These are phyloP conservation scores for Alternaria sp. DNA, from an alignment of 2,329 filamentous ascomycete species.

Conservation along the genomic window DNA sequence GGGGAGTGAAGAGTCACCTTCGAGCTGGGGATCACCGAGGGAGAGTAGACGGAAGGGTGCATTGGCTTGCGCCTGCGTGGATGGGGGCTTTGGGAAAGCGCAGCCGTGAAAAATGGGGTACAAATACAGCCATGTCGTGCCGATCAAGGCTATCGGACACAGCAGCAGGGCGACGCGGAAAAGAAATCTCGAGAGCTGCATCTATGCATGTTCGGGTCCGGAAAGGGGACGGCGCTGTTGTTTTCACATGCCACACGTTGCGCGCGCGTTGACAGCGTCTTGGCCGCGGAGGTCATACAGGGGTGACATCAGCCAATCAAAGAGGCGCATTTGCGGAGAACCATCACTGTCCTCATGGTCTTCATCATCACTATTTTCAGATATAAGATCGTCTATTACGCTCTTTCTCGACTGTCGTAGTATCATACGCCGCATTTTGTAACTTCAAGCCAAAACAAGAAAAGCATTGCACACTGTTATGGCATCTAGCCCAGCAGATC, in stretches of 20 bases:
- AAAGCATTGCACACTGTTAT: not conserved
- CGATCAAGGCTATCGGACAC: constrained; percentile 70
- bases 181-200: constrained; percentile 58
- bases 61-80: constrained; percentile 13
- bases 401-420: not conserved
- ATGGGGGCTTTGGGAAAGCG: constrained; percentile 68
- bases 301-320: constrained; percentile 4
- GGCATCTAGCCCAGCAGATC: constrained; percentile 42
- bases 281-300: constrained; percentile 6
- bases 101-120: constrained; percentile 83
- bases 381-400: not conserved
- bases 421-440: constrained; percentile 7
- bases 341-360: not conserved
- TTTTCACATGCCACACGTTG: constrained; percentile 9
- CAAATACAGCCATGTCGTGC: constrained; percentile 81
- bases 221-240: constrained; percentile 7
- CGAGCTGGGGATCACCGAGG: constrained; percentile 89
- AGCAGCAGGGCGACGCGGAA: constrained; percentile 57
- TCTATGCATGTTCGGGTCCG: constrained; percentile 48
- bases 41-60: constrained; percentile 88
- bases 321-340: constrained; percentile 9
- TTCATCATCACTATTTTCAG: not conserved
- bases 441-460: not conserved
- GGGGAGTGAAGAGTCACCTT: constrained; percentile 86
- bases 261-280: constrained; percentile 11